Evolutionary conservation across 2,329 filamentous ascomycete genomes (phyloP).

Genomic region (Botryotinia narcissicola): DNA sequence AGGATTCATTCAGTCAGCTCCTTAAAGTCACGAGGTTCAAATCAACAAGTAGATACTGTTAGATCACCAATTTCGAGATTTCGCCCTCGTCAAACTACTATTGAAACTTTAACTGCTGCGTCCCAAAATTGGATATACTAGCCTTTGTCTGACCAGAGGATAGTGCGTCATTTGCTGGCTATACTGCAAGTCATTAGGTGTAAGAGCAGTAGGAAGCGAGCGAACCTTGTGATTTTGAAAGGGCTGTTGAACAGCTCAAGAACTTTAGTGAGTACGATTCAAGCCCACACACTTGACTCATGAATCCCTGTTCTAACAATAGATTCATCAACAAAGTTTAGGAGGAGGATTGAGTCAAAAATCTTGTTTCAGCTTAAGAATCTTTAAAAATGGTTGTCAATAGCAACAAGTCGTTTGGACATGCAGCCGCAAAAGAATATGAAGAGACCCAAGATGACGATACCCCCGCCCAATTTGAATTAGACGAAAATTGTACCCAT

Average conservation of each 20-base stretch:
- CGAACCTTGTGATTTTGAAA: background rate
- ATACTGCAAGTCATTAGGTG: background rate
- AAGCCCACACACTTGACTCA: background rate
- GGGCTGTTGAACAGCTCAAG: background rate
- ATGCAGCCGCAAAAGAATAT: background rate
- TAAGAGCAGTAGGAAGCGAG: background rate
- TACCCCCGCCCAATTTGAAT: slow-evolving; percentile 35
- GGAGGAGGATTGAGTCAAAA: no score
- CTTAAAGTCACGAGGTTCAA: background rate
- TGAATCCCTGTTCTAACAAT: background rate
- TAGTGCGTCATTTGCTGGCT: background rate
- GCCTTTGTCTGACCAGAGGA: background rate
- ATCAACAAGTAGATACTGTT: background rate
- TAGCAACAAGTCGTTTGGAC: background rate
- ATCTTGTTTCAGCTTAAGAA: background rate
- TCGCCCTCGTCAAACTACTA: background rate
- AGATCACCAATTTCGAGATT: slow-evolving; percentile 3
- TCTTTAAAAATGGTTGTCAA: slow-evolving; percentile 1
- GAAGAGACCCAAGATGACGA: slow-evolving; percentile 4
- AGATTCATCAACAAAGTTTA: background rate
- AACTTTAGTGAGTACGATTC: background rate
- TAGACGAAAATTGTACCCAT: slow-evolving; percentile 68
- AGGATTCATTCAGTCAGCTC: background rate
- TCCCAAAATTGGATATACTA: background rate
- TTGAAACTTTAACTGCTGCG: background rate